Evolutionary conservation across 2,329 filamentous ascomycete genomes (phyloP), one percentile per base, ranked within the genome.

Genomic region (Fusarium protoensiforme): DNA sequence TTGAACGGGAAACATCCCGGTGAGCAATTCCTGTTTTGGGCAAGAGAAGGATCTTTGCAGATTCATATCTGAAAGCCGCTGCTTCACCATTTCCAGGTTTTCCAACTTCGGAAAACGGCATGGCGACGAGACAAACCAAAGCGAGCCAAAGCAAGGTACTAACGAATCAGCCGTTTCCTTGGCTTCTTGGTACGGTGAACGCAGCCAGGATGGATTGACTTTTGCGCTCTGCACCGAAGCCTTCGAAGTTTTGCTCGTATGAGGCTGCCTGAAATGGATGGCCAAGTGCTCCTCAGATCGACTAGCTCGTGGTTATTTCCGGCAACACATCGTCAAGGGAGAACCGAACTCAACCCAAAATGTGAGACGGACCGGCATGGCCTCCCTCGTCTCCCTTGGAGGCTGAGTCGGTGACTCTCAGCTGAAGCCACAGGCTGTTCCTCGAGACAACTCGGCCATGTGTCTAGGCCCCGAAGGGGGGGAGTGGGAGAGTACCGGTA

Each of bases 11-110:
- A 59, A 48, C 35, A 16, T 29, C 48, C 35, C 29, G 58, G 31
- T 41, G 18, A 54, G 38, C 39, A 31, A 39, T 59, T 71, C 56
- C 48, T 67, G 56, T 57, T 60, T 68, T 64, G 41, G 56, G 36
- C 18, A 24, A 51, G 14, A 24, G 46, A n/a, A 29, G 24, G 43
- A 29, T 29, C 46, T 27, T 10, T 29, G 35, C 22, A 67, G 54
- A 61, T 73, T 53, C 46, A 29, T 33, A 11, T 53, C 13, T 53
- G 43, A 66, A 27, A 43, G 43, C 27, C 59, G 51, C 33, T 46
- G 35, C 56, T 53, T 53, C 27, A 53, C 11, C 46, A 14, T 53
- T 53, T 53, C 46, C 46, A 53, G 46, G 46, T 53, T 53, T 53
- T 53, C 46, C 46, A 53, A 31, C 46, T 8, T 53, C 46, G 27